Evolutionary conservation across 2,329 filamentous ascomycete genomes (phyloP).

Genomic region (Calonectria pauciramosa): DNA sequence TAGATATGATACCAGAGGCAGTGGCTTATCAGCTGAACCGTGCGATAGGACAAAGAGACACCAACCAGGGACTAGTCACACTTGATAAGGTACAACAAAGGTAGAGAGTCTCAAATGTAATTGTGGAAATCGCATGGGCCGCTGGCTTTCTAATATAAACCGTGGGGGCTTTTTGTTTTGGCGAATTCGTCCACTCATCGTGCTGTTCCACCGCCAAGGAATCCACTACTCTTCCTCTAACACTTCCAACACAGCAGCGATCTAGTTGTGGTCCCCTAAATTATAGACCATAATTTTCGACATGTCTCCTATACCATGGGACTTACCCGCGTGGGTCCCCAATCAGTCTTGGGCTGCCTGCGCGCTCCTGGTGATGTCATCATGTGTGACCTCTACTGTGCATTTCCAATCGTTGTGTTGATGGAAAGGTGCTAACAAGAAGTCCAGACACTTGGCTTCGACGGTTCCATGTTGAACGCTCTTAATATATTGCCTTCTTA

Average conservation of each 20-base stretch:
- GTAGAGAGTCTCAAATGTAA: no score
- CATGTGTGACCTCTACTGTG: constrained; percentile 9
- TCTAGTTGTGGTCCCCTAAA: background rate
- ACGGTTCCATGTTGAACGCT: constrained; percentile 52
- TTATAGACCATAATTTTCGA: background rate
- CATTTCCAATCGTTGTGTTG: background rate
- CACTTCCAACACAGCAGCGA: no score
- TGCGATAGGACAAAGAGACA: background rate
- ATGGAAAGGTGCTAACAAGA: background rate
- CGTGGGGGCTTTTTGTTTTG: background rate
- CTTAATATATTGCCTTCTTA: constrained; percentile 69
- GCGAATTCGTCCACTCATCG: background rate
- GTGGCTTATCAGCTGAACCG: background rate
- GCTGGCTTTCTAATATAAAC: background rate
- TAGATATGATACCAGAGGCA: background rate
- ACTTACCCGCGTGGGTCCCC: constrained; percentile 10
- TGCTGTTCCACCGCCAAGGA: background rate
- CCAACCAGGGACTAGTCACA: background rate
- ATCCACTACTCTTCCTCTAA: background rate
- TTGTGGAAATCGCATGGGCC: background rate
- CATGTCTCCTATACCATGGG: constrained; percentile 2
- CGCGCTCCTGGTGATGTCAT: background rate
- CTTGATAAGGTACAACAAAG: background rate
- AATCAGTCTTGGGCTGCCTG: background rate
- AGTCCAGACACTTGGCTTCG: background rate